These are phyloP conservation scores for Fusarium tjaetaba DNA, from an alignment of 2,329 filamentous ascomycete genomes.

Conservation along the genomic window DNA sequence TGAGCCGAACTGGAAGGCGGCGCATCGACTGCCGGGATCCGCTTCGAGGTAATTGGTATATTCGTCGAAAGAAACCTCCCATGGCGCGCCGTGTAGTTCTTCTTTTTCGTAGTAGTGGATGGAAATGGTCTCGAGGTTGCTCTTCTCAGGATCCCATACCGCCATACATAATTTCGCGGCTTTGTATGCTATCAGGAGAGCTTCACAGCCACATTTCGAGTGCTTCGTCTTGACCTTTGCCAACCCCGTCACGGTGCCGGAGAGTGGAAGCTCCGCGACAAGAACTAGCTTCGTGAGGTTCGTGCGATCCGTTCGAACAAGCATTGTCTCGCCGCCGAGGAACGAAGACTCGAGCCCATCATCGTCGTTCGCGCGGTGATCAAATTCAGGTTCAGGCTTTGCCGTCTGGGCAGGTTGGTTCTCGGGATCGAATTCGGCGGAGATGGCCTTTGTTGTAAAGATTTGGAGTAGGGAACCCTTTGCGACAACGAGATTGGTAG, in stretches of 20 bases:
- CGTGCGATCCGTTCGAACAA: slow-evolving; percentile 70
- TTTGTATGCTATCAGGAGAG: slow-evolving; percentile 83
- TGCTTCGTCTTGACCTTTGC: slow-evolving; percentile 78
- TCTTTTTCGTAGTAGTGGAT: slow-evolving; percentile 99
- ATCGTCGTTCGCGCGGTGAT: slow-evolving; percentile 66
- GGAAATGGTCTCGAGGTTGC: slow-evolving; percentile 85
- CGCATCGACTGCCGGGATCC: slow-evolving; percentile 92
- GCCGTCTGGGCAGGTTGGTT: slow-evolving; percentile 48
- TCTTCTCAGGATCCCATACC: slow-evolving; percentile 88
- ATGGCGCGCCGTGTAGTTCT: slow-evolving; percentile 83
- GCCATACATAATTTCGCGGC: slow-evolving; percentile 93
- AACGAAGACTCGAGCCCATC: slow-evolving; percentile 74
- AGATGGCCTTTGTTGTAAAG: slow-evolving; percentile 77
- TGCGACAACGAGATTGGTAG: slow-evolving; percentile 88
- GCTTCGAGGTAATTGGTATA: slow-evolving; percentile 85
- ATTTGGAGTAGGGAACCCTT: slow-evolving; percentile 94
- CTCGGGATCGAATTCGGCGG: slow-evolving; percentile 68
- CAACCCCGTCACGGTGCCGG: slow-evolving; percentile 86
- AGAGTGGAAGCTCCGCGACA: slow-evolving; percentile 82
- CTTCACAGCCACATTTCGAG: slow-evolving; percentile 83
- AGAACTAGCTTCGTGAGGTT: slow-evolving; percentile 83
- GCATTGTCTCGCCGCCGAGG: slow-evolving; percentile 69
- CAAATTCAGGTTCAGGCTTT: slow-evolving; percentile 59
- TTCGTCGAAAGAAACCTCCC: slow-evolving; percentile 78
- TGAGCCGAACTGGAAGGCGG: slow-evolving; percentile 89